Evolutionary conservation across 768 basidiomycete species (phyloP), one percentile per base, ranked within the genome.

Genomic region (Termitomyces sp.): DNA sequence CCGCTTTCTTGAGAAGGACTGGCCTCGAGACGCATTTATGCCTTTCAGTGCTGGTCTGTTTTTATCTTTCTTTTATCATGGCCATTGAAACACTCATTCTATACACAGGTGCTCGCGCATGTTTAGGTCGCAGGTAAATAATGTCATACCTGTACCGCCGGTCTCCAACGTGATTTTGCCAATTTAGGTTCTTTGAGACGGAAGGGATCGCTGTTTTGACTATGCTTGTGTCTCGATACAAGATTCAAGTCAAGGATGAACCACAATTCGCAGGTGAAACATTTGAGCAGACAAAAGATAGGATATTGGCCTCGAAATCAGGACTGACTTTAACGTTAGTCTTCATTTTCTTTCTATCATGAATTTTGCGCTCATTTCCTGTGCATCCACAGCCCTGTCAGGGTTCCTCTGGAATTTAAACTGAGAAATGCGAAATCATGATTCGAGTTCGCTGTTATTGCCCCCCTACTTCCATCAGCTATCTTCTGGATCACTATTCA

Each of bases 1-100:
- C 26, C 72, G 81, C 7, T 82, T 82, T 68, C 64, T 81, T n/a
- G 71, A 70, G 5, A 51, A 30, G 35, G 76, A 81, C 45, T 83
- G 78, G 75, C 73, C 77, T 21, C 70, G 74, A 35, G 80, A 82
- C 59, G 82, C 81, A 0, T 82, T 81, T 61, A 38, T 79, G 26
- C 79, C 81, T 3, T 82, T 82, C 61, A 79, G 76, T 52, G 69
- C 64, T 44, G 79, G 78, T 70, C 51, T 53, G 66, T 57, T n/a
- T 21, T 38, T 2, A 38, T 37, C 5, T 48, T 15, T 37, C 15
- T 48, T 34, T 15, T n/a, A 37, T 26, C 56, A n/a, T 10, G 5
- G 10, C 30, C 19, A 14, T 17, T 15, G 12, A 15, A 15, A 37
- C 3, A 14, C 45, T 40, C 26, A 30, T 30, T 43, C 43, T 28